Base-by-base conservation (phyloP, 2,329 filamentous ascomycete genomes). In the Trichoderma oligosporum region DNA sequence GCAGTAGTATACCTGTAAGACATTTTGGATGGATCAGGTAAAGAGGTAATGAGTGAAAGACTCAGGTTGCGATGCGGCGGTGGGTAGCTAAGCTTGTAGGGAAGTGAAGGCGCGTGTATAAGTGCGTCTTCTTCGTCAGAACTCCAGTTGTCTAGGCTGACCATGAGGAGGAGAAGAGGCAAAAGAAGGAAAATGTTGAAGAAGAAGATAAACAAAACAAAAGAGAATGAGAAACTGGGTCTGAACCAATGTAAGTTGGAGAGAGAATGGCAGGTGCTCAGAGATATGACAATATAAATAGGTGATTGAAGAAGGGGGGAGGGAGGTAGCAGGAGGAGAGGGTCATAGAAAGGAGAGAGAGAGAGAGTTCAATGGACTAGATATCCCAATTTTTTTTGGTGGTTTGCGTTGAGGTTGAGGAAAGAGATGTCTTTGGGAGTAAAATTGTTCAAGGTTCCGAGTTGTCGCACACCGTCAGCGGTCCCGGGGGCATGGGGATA, bases 61-160 rank as follows among this genome's bases (percentile, higher is more conserved):
- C 71, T 70, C 20, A 74, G 68, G 65, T 76, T 76, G 38, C 69
- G 70, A 16, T 67, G 65, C 45, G 75, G 73, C 55, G 76, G 70
- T 31, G 78, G 68, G 62, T 76, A 77, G 22, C 71, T 71, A 38
- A 76, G 72, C 62, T 79, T 74, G 67, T 82, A 75, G 11, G 79
- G 79, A 62, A 78, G 75, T 44, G 75, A 72, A 59, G 80, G 70
- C 66, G 70, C 76, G 58, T 78, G 73, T 79, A 82, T 82, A 20
- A 12, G 38, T 20, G 42, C 53, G 53, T 22, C 25, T 29, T 27
- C 44, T 44, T 56, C 44, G 44, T 47, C 42, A 20, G 25, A 47
- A 25, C 35, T 56, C 42, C 42, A 41, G 5, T 48, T 48, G 7
- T 56, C 42, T 16, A 47, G 24, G 35, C 52, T 38, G 24, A 31